phyloP scores from a whole-genome alignment of 176 grass and related monocot genomes.

The Phoenix roebelenii region DNA sequence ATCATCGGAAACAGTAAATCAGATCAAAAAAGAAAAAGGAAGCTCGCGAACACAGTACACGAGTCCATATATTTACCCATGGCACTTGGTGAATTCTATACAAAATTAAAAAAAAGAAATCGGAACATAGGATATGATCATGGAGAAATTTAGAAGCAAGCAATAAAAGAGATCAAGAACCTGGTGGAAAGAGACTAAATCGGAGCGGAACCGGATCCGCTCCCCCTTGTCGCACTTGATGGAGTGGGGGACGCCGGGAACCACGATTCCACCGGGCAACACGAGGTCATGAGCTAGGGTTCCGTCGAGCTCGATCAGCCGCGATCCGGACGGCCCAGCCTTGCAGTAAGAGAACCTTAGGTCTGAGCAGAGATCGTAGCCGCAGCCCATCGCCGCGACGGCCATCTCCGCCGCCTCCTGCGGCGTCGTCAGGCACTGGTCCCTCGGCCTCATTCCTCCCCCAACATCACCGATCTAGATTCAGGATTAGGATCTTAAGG shows the following conservation, averaged over 20 bases:
- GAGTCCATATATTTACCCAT: too few relatives aligned
- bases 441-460: background rate
- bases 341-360: conserved; percentile 39
- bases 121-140: background rate
- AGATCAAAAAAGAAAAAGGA: too few relatives aligned
- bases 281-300: conserved; percentile 24
- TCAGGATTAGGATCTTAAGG: too few relatives aligned
- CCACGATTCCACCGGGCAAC: conserved; percentile 45
- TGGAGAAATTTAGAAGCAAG: background rate
- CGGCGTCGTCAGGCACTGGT: conserved; percentile 25
- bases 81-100: too few relatives aligned
- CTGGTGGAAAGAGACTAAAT: conserved; percentile 60
- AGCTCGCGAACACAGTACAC: too few relatives aligned
- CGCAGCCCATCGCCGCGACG: conserved; percentile 59
- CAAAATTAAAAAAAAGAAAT: background rate
- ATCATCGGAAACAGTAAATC: too few relatives aligned
- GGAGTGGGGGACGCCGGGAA: conserved; percentile 30
- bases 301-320: conserved; percentile 33
- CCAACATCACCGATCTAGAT: background rate
- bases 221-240: conserved; percentile 75
- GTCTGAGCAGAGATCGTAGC: conserved; percentile 50
- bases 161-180: background rate
- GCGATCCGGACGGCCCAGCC: conserved; percentile 5
- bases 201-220: conserved; percentile 56
- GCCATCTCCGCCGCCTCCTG: conserved; percentile 57